Conservation (phyloP, 2,329 filamentous ascomycete genomes). For the Xylariaceae sp. region DNA sequence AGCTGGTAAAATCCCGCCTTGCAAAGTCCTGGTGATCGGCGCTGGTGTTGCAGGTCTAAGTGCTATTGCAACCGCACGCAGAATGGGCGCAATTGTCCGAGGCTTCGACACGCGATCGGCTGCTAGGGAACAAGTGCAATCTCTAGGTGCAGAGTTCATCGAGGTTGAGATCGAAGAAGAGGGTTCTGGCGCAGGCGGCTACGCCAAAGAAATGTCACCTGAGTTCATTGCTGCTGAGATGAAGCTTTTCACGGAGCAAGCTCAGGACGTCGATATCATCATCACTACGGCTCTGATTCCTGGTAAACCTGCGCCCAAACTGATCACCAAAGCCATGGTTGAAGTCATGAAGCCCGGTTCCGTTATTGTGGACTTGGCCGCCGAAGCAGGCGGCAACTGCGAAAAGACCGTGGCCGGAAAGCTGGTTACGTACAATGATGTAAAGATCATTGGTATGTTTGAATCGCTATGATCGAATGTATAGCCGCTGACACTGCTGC, state of each 20-base stretch:
- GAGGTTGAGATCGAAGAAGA: conserved; percentile 86
- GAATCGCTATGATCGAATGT: background rate
- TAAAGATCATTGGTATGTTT: conserved; percentile 76
- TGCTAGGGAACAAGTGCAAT: conserved; percentile 86
- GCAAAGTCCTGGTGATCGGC: conserved; percentile 88
- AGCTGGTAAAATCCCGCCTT: conserved; percentile 86
- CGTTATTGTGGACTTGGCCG: conserved; percentile 84
- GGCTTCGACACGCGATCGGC: conserved; percentile 92
- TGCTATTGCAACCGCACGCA: conserved; percentile 82
- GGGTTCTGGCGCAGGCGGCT: conserved; percentile 81
- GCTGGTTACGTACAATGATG: conserved; percentile 70
- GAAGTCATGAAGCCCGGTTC: conserved; percentile 88
- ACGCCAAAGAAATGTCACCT: conserved; percentile 92
- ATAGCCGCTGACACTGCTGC: conserved; percentile 27
- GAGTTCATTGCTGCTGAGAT: conserved; percentile 92
- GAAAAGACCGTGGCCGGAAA: conserved; percentile 78
- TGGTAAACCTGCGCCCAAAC: conserved; percentile 77
- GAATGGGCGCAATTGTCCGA: conserved; percentile 85
- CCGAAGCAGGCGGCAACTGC: conserved; percentile 87
- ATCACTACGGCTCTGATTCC: conserved; percentile 93
- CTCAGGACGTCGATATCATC: conserved; percentile 86
- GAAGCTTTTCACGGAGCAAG: conserved; percentile 88
- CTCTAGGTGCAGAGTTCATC: conserved; percentile 85
- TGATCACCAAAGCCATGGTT: conserved; percentile 81
- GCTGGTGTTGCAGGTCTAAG: conserved; percentile 87